Base-by-base conservation (phyloP, 2,329 filamentous ascomycete genomes). In the Fusarium clavum region DNA sequence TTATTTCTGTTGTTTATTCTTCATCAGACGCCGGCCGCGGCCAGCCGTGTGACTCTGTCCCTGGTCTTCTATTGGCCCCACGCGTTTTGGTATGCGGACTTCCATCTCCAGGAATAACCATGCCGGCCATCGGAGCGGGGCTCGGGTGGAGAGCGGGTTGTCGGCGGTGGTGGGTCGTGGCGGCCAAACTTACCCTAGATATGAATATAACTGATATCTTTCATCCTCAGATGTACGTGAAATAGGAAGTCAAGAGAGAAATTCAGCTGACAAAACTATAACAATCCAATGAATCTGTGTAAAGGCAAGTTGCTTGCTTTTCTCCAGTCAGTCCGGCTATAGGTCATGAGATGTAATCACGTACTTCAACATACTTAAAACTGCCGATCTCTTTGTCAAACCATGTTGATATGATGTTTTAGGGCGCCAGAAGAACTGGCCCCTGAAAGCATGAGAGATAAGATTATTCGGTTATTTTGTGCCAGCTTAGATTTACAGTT, bases 101-200 rank as follows among this genome's bases (percentile, higher is more conserved):
- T 69, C 66, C 66, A 61, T 51, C 66, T 49, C 66, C 68, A 57
- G 59, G 13, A 30, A 47, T 46, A 41, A 51, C 18, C 16, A 9
- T 52, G 49, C 71, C 71, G 72, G 71, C 67, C 61, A 64, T 74
- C 72, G 71, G 72, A 69, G 72, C 57, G 71, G 61, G 64, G 56
- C 14, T 46, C 34, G 10, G 25, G 25, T 43, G 49, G 41, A 7
- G 41, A 25, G 48, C 61, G 52, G 61, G 20, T 59, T 46, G 27
- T 64, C 61, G 61, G 61, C 10, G 60, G n/a, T 46, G 4, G 61
- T 64, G 52, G 59, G 53, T 43, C 27, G 18, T 16, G 22, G 16
- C 43, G 30, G 25, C 3, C 49, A 13, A 25, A 43, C 49, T 57
- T 70, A 70, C 67, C 67, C 67, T 70, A 43, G 47, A 69, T 25